Conservation (phyloP, 768 basidiomycete genomes). For the Tephrocybe sp. region DNA sequence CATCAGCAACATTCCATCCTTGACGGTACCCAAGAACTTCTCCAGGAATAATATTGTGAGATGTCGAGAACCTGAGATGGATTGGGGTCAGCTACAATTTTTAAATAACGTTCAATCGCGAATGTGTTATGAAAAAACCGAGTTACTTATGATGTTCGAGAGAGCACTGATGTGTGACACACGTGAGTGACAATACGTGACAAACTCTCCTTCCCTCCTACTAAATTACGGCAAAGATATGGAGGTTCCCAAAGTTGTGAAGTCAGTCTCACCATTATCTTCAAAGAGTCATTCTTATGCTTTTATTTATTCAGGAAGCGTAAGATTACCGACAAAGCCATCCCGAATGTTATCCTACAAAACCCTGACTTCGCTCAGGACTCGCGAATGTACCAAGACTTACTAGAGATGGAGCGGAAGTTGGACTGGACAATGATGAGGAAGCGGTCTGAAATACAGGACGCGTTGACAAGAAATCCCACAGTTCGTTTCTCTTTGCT, state of each 20-base stretch:
- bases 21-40: too few relatives aligned
- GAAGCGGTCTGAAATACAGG: slow-evolving; percentile 88
- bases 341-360: slow-evolving; percentile 76
- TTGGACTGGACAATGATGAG: slow-evolving; percentile 94
- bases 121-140: too few relatives aligned
- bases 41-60: too few relatives aligned
- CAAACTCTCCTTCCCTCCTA: slow-evolving; percentile 1
- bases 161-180: too few relatives aligned
- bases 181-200: background rate
- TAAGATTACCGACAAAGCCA: slow-evolving; percentile 74
- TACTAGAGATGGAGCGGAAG: slow-evolving; percentile 86
- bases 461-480: slow-evolving; percentile 73
- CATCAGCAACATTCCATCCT: too few relatives aligned
- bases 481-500: slow-evolving; percentile 42
- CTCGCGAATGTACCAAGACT: slow-evolving; percentile 81
- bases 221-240: slow-evolving; percentile 17
- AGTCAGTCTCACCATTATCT: slow-evolving; percentile 20
- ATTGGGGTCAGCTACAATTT: too few relatives aligned
- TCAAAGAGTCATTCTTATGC: background rate
- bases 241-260: slow-evolving; percentile 37
- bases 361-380: slow-evolving; percentile 76
- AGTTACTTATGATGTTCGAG: too few relatives aligned
- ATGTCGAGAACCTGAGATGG: too few relatives aligned
- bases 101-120: too few relatives aligned
- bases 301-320: slow-evolving; percentile 50